Conservation (phyloP, 108 stramenopile species). For the Cyclotella distinguenda region DNA sequence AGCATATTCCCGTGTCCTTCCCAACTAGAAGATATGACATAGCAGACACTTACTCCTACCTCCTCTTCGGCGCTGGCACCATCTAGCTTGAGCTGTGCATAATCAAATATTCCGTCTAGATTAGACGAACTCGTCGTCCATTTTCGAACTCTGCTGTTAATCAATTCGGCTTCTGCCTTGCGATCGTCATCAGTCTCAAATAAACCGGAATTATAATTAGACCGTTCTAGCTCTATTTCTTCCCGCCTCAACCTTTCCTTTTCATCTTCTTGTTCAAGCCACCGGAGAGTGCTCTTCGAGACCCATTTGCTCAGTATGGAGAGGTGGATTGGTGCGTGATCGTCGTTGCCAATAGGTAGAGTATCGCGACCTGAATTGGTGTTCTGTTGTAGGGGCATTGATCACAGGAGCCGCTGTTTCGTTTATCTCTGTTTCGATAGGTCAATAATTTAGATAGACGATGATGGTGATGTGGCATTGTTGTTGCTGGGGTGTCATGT, state of each 20-base stretch:
- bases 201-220: background rate
- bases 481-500: too few relatives aligned
- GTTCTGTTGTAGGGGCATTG: too few relatives aligned
- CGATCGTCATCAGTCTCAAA: background rate
- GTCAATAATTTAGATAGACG: too few relatives aligned
- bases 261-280: slow-evolving; percentile 1
- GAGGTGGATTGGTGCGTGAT: background rate
- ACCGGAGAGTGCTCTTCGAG: background rate
- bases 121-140: background rate
- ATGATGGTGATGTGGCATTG: too few relatives aligned
- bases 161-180: slow-evolving; percentile 1
- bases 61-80: background rate
- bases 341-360: background rate
- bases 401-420: too few relatives aligned
- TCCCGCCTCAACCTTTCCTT: background rate
- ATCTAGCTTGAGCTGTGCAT: background rate
- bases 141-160: background rate
- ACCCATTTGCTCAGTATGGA: slow-evolving; percentile 8
- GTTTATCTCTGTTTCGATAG: too few relatives aligned
- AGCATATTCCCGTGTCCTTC: slow-evolving; percentile 16
- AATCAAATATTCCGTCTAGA: slow-evolving; percentile 6
- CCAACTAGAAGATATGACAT: background rate
- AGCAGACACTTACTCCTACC: background rate
- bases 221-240: background rate
- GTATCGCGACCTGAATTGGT: background rate